These are phyloP conservation scores for Komagataea norvegica DNA, from an alignment of 1,139 yeast genomes.

Conservation along the genomic window DNA sequence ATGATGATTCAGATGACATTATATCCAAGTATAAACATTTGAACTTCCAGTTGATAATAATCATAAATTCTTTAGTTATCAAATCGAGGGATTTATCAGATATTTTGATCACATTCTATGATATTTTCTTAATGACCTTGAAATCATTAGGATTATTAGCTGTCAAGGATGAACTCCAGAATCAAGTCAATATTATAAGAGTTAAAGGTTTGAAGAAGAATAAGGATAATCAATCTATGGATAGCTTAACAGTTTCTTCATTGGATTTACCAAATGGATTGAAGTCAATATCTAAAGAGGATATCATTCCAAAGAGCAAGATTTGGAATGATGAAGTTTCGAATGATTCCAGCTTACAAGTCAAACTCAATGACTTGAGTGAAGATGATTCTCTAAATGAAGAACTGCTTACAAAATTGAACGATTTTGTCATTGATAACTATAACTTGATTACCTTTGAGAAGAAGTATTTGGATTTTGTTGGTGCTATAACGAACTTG, in stretches of 20 bases:
- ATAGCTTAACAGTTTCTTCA: conserved; percentile 11
- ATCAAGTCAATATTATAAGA: conserved; percentile 46
- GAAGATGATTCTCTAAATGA: conserved; percentile 11
- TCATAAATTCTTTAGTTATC: conserved; percentile 26
- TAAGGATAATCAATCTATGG: conserved; percentile 14
- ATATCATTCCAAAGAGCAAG: conserved; percentile 9
- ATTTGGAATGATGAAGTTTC: conserved; percentile 18
- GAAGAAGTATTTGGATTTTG: conserved; percentile 21
- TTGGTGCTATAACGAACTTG: conserved; percentile 19
- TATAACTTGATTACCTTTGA: conserved; percentile 24
- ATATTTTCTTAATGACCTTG: conserved; percentile 32
- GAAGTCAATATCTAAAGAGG: conserved; percentile 21
- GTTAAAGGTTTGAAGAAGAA: conserved; percentile 64
- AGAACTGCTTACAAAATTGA: conserved; percentile 18
- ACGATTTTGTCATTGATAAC: conserved; percentile 18
- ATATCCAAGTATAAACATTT: conserved; percentile 13
- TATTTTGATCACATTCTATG: conserved; percentile 29
- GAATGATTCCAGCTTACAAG: conserved; percentile 9
- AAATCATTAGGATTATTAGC: conserved; percentile 77
- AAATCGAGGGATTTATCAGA: conserved; percentile 28
- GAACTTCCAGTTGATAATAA: conserved; percentile 26
- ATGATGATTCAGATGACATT: conserved; percentile 23
- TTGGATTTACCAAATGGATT: conserved; percentile 18
- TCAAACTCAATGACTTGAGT: conserved; percentile 10
- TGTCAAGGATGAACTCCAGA: conserved; percentile 25